Evolutionary conservation across 257 asterid species (phyloP).

Genomic region (Paulownia fortunei): DNA sequence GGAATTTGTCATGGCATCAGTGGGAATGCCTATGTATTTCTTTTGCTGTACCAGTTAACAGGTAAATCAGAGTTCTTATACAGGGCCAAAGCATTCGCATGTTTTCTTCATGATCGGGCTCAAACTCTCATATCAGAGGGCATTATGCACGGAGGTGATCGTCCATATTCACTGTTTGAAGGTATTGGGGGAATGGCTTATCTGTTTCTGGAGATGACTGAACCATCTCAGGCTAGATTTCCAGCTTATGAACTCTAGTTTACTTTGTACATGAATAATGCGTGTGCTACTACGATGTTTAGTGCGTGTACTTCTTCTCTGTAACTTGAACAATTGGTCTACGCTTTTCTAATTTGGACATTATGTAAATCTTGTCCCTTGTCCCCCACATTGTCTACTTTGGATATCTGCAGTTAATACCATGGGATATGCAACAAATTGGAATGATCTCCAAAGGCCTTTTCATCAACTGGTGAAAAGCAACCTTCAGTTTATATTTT

Average conservation of each 20-base stretch:
- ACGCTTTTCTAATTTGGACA: background rate
- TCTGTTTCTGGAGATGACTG: slow-evolving; percentile 72
- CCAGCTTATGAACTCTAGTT: slow-evolving; percentile 72
- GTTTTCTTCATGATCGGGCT: slow-evolving; percentile 70
- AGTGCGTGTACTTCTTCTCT: slow-evolving; percentile 6
- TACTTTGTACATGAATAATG: slow-evolving; percentile 15
- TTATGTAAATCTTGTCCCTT: background rate
- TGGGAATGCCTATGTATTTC: slow-evolving; percentile 79
- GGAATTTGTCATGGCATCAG: slow-evolving; percentile 88
- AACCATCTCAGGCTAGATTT: slow-evolving; percentile 67
- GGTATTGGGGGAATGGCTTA: slow-evolving; percentile 76
- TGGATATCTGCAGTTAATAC: no score
- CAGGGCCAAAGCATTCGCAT: slow-evolving; percentile 78
- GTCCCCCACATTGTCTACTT: no score
- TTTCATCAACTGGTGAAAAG: background rate
- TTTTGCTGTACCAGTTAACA: slow-evolving; percentile 71
- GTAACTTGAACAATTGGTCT: no score
- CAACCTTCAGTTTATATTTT: no score
- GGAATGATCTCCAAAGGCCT: background rate
- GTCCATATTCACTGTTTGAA: slow-evolving; percentile 75
- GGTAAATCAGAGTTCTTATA: slow-evolving; percentile 66
- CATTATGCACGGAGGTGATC: slow-evolving; percentile 84
- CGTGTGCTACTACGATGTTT: background rate
- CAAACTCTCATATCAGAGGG: slow-evolving; percentile 64
- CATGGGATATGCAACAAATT: background rate